Evolutionary conservation across 257 asterid genomes (phyloP), one percentile per base, ranked within the genome.

Genomic region (Lithospermum erythrorhizon): DNA sequence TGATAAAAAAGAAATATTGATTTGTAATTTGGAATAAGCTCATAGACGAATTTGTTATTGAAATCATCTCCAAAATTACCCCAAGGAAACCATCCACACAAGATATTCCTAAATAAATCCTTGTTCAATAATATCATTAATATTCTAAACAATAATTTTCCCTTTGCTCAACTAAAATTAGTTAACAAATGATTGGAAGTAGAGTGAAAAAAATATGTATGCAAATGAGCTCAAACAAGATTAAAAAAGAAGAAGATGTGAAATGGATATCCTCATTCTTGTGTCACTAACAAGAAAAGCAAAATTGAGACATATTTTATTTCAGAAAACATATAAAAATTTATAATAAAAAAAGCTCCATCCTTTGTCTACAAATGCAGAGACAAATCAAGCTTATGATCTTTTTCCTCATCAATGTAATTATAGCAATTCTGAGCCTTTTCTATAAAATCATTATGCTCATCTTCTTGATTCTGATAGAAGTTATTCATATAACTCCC

Each of bases 321-420:
- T 56, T 17, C 41, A 15, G 37, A 56, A 30, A 56, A 3, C 60
- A 56, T 56, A 18, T 32, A 22, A 56, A 56, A 56, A 9, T 56
- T 22, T n/a, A 10, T 10, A 56, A 45, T 10, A 56, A 45, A 11
- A 30, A 29, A 37, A 55, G 6, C 72, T n/a, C 5, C 17, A 23
- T n/a, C 57, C 56, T 2, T 19, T 17, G 32, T 23, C 76, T 81
- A 87, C 79, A 87, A 73, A 83, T 85, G 96, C 60, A 87, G 96
- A 68, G 94, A 81, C 86, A 87, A 73, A 71, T 87, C 96, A 60
- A 87, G 83, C 66, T 76, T 85, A 53, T 76, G 89, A 41, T 83
- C 80, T 16, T 72, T 75, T 6, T 61, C 65, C 13, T 54, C 59
- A 16, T 59, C 68, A 64, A 63, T 73, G 37, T 61, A 72, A 24